These are phyloP conservation scores for Miscanthus lutarioriparius DNA, from an alignment of 176 grass and related monocot species.

Conservation along the genomic window DNA sequence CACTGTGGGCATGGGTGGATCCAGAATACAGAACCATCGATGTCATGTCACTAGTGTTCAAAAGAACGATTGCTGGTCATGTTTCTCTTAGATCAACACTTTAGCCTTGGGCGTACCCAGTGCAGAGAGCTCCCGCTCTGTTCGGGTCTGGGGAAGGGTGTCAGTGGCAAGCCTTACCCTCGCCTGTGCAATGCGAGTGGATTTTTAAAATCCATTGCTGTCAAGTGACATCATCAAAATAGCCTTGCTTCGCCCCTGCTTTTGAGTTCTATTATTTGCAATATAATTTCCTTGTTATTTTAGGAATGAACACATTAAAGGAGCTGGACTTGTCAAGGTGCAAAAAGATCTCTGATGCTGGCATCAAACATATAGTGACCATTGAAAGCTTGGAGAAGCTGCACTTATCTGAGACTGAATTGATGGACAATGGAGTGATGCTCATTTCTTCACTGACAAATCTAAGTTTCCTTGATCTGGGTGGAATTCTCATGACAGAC, in stretches of 20 bases:
- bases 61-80: background rate
- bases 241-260: background rate
- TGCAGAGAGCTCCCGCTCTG: too few relatives aligned
- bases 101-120: too few relatives aligned
- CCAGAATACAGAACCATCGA: background rate
- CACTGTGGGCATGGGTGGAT: background rate
- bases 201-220: background rate
- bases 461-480: slow-evolving; percentile 66
- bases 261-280: background rate
- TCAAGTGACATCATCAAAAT: background rate
- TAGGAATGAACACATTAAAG: slow-evolving; percentile 75
- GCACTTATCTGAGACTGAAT: slow-evolving; percentile 58
- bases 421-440: slow-evolving; percentile 74
- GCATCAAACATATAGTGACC: slow-evolving; percentile 73
- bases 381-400: slow-evolving; percentile 78
- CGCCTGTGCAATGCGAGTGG: too few relatives aligned
- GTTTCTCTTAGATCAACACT: background rate
- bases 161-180: too few relatives aligned
- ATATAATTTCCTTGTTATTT: background rate
- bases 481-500: slow-evolving; percentile 69
- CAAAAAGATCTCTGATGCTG: slow-evolving; percentile 69
- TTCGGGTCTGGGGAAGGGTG: too few relatives aligned
- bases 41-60: background rate
- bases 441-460: slow-evolving; percentile 64
- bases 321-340: slow-evolving; percentile 86